Base-by-base conservation (phyloP, 495 filamentous ascomycete genomes). In the Talaromyces borbonicus region DNA sequence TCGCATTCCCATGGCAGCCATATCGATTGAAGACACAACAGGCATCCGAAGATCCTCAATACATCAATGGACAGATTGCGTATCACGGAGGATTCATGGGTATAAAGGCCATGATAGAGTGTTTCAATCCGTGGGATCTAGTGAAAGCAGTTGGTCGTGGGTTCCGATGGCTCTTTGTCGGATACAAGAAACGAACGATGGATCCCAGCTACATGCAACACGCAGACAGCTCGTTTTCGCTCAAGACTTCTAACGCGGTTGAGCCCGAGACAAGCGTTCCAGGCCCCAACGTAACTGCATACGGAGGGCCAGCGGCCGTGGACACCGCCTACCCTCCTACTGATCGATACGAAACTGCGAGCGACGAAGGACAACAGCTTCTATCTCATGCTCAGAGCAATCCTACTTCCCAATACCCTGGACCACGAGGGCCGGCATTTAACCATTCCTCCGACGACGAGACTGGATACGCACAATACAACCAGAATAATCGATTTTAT, bases 41-140 rank as follows among this genome's bases (percentile, higher is more conserved):
- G 41, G 41, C 67, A 18, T 55, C 59, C 26, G 69, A 68, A 42
- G 63, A 67, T 23, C 70, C 72, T 42, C 68, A 68, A 45, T 67
- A 67, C 43, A 63, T 66, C 35, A 75, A 71, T 52, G 71, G 71
- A 37, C 72, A 70, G 50, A 52, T 59, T 1, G 60, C 58, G 14
- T 82, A 82, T 50, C 58, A 72, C 46, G 83, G 84, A 14, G 84
- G 86, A 4, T 70, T 68, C 18, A 63, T 76, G 12, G 85, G 84
- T 15, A 46, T 76, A 27, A 71, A 66, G 48, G 84, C 85, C 8
- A 62, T 90, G 3, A 54, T 68, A 15, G 80, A 90, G 50, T 80
- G 86, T 4, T 77, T 92, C 65, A 93, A 93, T 55, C 74, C 85
- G 15, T 84, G 86, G 77, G 89, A 95, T 56, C 71, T 95, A 30